Evolutionary conservation across 2,329 filamentous ascomycete genomes (phyloP).

Genomic region (Colletotrichum destructivum): DNA sequence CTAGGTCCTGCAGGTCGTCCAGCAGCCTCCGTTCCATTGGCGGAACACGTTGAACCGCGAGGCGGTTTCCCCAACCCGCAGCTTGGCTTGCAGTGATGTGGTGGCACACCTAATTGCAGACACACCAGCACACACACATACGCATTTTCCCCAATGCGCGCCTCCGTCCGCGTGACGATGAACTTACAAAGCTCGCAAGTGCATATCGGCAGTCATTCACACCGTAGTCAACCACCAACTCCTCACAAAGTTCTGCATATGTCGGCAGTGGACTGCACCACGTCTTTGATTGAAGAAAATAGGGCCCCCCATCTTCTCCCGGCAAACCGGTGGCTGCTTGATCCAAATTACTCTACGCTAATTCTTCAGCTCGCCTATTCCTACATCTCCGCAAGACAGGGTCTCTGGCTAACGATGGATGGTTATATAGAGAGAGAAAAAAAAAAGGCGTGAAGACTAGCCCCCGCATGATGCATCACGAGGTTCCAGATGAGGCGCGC

Average conservation of each 20-base stretch:
- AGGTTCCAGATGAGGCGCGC: slow-evolving; percentile 1
- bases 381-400: background rate
- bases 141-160: background rate
- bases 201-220: background rate
- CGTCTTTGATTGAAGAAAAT: background rate
- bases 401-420: too few species aligned
- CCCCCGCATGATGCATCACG: background rate
- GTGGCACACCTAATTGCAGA: background rate
- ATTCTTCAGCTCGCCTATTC: slow-evolving; percentile 8
- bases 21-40: slow-evolving; percentile 4
- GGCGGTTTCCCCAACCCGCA: background rate
- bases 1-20: background rate
- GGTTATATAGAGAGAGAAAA: too few species aligned
- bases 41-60: slow-evolving; percentile 6
- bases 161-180: background rate
- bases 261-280: slow-evolving; percentile 5
- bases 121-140: too few species aligned
- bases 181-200: too few species aligned
- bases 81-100: slow-evolving; percentile 1
- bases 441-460: background rate
- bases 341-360: slow-evolving; percentile 3
- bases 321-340: slow-evolving; percentile 6
- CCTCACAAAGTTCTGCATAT: background rate
- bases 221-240: background rate
- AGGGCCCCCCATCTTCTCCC: background rate